Base-by-base conservation (phyloP, 2,329 filamentous ascomycete species). In the Exserohilum turcica region DNA sequence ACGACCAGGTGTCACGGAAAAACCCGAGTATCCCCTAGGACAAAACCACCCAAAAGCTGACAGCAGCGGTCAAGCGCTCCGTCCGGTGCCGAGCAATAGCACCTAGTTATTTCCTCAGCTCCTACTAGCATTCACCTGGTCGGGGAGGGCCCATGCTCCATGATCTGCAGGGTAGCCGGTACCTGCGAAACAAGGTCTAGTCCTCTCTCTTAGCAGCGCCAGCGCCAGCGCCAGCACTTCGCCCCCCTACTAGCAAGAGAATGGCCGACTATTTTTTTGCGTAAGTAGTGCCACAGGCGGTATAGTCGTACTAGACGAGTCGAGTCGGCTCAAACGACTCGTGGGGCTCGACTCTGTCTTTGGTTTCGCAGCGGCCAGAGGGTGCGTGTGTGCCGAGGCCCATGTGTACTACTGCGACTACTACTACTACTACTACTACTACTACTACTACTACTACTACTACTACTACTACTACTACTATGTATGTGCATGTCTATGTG, bases 131-230 rank as follows among this genome's bases (percentile, higher is more conserved):
- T 33, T 43, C 21, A 33, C 33, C 38, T 45, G 35, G 35, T 29
- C n/a, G n/a, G n/a, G n/a, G n/a, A n/a, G 19, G 32, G 18, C 31
- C 45, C 28, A 44, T 36, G 35, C 45, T 19, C 28, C 12, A 16
- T 43, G 28, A 54, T 45, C 51, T 54, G 39, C 51, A 50, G 35
- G 51, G 33, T 19, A 18, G 27, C 43, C 32, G 47, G 31, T 42
- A 8, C 21, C 29, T 42, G 43, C 49, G 29, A 27, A 40, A 32
- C 48, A 24, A 18, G 48, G 48, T 32, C 33, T 50, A 19, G 48
- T 37, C 44, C 16, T 31, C 29, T 24, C 7, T 4, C 4, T 24
- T 5, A 24, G 21, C 21, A 24, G 7, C 21, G 4, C 21, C n/a
- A n/a, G n/a, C n/a, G n/a, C n/a, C 31, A 33, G 18, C 37, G 24